phyloP scores from a whole-genome alignment of 2,329 filamentous ascomycete species.

The Fusarium ambrosium region DNA sequence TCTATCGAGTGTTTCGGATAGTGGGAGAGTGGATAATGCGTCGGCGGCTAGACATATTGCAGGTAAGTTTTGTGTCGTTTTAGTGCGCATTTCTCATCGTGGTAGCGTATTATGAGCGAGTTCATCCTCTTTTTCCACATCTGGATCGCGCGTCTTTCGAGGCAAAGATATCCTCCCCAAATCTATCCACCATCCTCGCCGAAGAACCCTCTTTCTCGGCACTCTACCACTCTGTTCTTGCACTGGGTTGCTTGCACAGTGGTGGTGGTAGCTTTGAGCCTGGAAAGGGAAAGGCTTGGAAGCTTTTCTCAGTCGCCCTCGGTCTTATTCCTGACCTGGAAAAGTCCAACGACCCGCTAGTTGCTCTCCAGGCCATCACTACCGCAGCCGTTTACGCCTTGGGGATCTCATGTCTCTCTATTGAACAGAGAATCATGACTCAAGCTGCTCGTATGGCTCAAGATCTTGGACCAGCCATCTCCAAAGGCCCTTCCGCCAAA shows the following conservation, averaged over 20 bases:
- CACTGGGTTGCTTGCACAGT: slow-evolving; percentile 34
- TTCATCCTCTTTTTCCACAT: slow-evolving; percentile 40
- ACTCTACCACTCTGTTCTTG: slow-evolving; percentile 36
- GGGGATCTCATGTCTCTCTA: slow-evolving; percentile 26
- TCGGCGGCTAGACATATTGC: slow-evolving; percentile 24
- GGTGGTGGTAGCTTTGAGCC: slow-evolving; percentile 39
- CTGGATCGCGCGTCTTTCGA: slow-evolving; percentile 29
- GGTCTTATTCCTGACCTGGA: slow-evolving; percentile 17
- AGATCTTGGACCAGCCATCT: slow-evolving; percentile 21
- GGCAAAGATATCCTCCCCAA: background rate
- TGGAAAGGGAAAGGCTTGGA: slow-evolving; percentile 39
- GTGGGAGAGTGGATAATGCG: slow-evolving; percentile 5
- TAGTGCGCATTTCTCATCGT: background rate
- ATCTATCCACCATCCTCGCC: background rate
- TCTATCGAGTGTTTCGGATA: background rate
- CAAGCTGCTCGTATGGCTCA: slow-evolving; percentile 36
- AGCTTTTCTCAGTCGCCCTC: slow-evolving; percentile 35
- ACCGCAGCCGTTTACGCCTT: slow-evolving; percentile 27
- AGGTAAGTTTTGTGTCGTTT: background rate
- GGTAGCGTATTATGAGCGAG: slow-evolving; percentile 38
- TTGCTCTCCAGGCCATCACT: slow-evolving; percentile 38
- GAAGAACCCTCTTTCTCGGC: slow-evolving; percentile 34
- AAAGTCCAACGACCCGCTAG: slow-evolving; percentile 14
- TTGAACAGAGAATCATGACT: slow-evolving; percentile 37
- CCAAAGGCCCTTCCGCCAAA: slow-evolving; percentile 14